phyloP scores from a whole-genome alignment of 116 monocot genomes.

The Posidonia oceanica region DNA sequence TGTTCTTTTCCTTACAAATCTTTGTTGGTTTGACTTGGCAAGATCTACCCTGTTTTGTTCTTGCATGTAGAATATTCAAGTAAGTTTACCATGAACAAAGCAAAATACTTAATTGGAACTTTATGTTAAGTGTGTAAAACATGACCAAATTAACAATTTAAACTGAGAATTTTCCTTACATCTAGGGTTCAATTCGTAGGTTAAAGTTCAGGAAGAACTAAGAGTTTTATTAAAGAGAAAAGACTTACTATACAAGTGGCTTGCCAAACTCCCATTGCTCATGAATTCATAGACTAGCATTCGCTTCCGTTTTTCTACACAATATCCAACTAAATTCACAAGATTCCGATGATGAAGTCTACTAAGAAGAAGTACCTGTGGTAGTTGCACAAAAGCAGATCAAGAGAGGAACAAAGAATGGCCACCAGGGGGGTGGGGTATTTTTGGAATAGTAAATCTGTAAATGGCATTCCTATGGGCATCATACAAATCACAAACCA shows the following conservation, averaged over 20 bases:
- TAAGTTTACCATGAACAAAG: no score
- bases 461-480: no score
- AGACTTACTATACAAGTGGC: conserved; percentile 67
- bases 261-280: conserved; percentile 93
- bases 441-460: no score
- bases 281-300: conserved; percentile 95
- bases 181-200: background rate
- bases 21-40: no score
- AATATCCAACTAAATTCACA: conserved; percentile 93
- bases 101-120: no score
- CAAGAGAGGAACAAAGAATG: background rate
- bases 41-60: no score
- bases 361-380: conserved; percentile 71
- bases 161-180: no score
- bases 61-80: no score
- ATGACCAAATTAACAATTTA: no score
- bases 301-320: conserved; percentile 77
- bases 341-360: conserved; percentile 95
- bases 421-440: background rate
- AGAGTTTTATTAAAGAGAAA: background rate
- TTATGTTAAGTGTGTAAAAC: no score
- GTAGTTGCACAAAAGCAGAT: background rate
- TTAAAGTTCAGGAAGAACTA: background rate
- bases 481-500: no score
- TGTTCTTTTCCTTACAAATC: no score